Evolutionary conservation across 257 asterid species (phyloP).

Genomic region (Sherardia arvensis): DNA sequence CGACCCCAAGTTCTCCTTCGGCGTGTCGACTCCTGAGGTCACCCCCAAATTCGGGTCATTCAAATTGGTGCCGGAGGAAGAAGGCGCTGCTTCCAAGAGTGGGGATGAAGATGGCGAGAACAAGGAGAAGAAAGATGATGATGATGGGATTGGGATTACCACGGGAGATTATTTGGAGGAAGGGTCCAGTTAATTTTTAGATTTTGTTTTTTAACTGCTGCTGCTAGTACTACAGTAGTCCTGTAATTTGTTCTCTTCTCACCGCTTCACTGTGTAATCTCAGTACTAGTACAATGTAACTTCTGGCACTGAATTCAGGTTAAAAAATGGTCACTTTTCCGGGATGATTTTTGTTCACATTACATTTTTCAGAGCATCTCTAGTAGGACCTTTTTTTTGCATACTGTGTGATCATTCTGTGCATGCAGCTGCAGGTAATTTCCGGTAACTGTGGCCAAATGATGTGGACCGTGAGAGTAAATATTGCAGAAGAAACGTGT

Average conservation of each 20-base stretch:
- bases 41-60: conserved; percentile 21
- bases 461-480: no score
- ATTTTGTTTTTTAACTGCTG: background rate
- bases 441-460: no score
- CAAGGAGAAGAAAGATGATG: background rate
- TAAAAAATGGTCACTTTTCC: background rate
- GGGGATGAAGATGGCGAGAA: background rate
- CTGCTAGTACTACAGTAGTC: background rate
- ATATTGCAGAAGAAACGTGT: no score
- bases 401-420: no score
- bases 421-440: no score
- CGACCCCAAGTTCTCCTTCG: conserved; percentile 14
- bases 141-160: conserved; percentile 4
- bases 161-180: conserved; percentile 1
- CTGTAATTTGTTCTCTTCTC: background rate
- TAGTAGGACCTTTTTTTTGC: no score
- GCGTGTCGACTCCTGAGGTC: conserved; percentile 17
- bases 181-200: background rate
- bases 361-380: no score
- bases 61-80: conserved; percentile 7
- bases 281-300: background rate
- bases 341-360: background rate
- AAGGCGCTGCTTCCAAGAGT: background rate
- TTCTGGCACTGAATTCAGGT: conserved; percentile 8
- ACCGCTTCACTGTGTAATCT: background rate